phyloP scores from a whole-genome alignment of 768 basidiomycete species.

The Holtermanniella nyarrowii region DNA sequence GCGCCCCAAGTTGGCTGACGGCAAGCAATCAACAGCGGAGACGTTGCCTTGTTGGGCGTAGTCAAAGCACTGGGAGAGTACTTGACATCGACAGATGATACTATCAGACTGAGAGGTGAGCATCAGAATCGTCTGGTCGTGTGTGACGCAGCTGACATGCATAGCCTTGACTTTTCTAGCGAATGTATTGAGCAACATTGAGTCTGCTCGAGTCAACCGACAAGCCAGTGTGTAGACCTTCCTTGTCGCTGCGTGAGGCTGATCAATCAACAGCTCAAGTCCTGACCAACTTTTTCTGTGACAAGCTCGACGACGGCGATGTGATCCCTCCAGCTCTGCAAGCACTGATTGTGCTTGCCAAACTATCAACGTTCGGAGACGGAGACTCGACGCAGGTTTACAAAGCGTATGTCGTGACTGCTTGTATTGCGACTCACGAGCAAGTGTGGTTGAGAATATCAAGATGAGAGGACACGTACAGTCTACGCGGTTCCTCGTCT shows the following conservation, averaged over 20 bases:
- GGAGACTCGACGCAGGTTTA: conserved; percentile 55
- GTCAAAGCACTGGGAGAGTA: conserved; percentile 82
- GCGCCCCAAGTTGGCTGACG: not conserved
- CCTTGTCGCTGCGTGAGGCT: not conserved
- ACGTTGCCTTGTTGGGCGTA: conserved; percentile 57
- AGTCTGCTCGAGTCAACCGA: conserved; percentile 56
- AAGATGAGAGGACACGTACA: conserved; percentile 74
- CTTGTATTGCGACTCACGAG: conserved; percentile 2
- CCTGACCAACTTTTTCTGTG: conserved; percentile 68
- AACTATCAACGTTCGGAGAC: conserved; percentile 54
- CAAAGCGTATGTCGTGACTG: conserved; percentile 49
- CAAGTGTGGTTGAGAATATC: conserved; percentile 65
- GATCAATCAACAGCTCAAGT: conserved; percentile 54
- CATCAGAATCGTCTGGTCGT: not conserved
- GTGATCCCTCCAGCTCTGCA: conserved; percentile 71
- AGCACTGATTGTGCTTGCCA: conserved; percentile 60
- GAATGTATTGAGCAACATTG: conserved; percentile 54
- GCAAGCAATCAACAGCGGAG: conserved; percentile 50
- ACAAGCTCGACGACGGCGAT: conserved; percentile 75
- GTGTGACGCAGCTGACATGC: not conserved
- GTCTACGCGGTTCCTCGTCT: conserved; percentile 68
- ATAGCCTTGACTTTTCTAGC: conserved; percentile 79
- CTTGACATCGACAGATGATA: conserved; percentile 74
- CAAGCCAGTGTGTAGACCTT: conserved; percentile 58
- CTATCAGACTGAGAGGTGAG: conserved; percentile 66